These are phyloP conservation scores for Calonectria multiphialidica DNA, from an alignment of 2,329 filamentous ascomycete genomes.

Conservation along the genomic window DNA sequence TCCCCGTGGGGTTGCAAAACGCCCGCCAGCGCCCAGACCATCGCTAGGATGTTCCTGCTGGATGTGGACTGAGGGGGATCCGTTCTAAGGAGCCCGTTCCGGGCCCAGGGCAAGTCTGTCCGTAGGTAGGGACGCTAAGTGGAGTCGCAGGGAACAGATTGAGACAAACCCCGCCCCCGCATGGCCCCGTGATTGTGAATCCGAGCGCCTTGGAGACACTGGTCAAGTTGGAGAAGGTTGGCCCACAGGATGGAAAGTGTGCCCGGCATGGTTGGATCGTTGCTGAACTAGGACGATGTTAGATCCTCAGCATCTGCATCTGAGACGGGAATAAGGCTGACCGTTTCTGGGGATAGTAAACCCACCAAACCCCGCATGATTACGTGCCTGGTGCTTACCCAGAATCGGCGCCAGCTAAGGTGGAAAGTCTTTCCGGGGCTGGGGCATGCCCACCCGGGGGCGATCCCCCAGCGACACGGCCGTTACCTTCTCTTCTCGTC, in stretches of 20 bases:
- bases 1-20: conserved; percentile 5
- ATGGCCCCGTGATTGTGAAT: neutral
- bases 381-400: neutral
- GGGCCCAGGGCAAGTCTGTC: conserved; percentile 12
- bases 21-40: neutral
- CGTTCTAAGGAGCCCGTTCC: neutral
- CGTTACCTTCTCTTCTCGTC: neutral
- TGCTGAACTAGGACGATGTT: neutral
- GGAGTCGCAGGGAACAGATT: conserved; percentile 4
- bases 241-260: conserved; percentile 16
- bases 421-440: conserved; percentile 18
- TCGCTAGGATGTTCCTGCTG: neutral
- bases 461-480: neutral
- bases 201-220: neutral
- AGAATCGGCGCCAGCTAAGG: too few relatives aligned
- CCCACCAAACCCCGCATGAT: conserved; percentile 12
- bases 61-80: neutral
- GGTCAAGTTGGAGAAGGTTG: conserved; percentile 15
- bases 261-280: conserved; percentile 2
- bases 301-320: neutral
- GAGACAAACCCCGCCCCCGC: conserved; percentile 9
- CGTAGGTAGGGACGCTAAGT: neutral
- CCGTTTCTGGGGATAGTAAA: neutral
- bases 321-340: neutral
- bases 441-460: conserved; percentile 5